Conservation (phyloP, 495 filamentous ascomycete genomes). For the Platismatia glauca region DNA sequence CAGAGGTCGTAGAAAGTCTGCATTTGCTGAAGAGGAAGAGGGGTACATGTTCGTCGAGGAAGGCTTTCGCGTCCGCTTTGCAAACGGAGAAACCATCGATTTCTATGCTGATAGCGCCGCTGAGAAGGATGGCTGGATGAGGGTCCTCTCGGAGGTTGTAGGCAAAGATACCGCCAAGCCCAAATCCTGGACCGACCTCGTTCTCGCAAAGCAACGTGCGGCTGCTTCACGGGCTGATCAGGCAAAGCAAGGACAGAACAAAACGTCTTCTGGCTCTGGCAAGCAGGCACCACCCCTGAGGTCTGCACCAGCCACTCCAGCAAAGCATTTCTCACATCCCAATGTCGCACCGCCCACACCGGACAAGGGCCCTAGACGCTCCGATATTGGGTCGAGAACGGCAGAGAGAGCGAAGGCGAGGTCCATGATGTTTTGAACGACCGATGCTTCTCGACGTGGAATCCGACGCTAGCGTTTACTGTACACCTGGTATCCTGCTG, state of each 20-base stretch:
- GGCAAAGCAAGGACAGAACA: constrained; percentile 23
- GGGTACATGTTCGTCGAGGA: constrained; percentile 99
- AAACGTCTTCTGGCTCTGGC: constrained; percentile 12
- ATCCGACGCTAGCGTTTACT: neutral
- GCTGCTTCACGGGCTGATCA: constrained; percentile 22
- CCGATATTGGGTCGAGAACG: constrained; percentile 17
- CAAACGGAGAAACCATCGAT: constrained; percentile 94
- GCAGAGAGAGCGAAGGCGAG: constrained; percentile 22
- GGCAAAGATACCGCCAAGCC: constrained; percentile 52
- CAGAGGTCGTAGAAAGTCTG: constrained; percentile 77
- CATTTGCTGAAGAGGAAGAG: constrained; percentile 96
- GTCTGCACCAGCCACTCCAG: constrained; percentile 25
- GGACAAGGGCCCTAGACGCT: constrained; percentile 23
- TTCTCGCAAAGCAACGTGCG: constrained; percentile 47
- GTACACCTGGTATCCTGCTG: neutral
- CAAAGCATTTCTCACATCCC: constrained; percentile 17
- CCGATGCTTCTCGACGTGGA: neutral
- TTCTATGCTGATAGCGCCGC: constrained; percentile 87
- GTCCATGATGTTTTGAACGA: constrained; percentile 24
- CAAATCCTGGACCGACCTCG: constrained; percentile 72
- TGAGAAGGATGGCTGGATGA: constrained; percentile 92
- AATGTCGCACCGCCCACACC: constrained; percentile 13
- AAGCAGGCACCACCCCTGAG: constrained; percentile 19
- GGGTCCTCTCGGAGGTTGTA: constrained; percentile 73
- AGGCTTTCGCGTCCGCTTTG: constrained; percentile 95